A percentile compares a stretch with the other conserved stretches of the same genome.
Conservation (phyloP, 1,139 yeast genomes). For the Geotrichum bryndzae region DNA sequence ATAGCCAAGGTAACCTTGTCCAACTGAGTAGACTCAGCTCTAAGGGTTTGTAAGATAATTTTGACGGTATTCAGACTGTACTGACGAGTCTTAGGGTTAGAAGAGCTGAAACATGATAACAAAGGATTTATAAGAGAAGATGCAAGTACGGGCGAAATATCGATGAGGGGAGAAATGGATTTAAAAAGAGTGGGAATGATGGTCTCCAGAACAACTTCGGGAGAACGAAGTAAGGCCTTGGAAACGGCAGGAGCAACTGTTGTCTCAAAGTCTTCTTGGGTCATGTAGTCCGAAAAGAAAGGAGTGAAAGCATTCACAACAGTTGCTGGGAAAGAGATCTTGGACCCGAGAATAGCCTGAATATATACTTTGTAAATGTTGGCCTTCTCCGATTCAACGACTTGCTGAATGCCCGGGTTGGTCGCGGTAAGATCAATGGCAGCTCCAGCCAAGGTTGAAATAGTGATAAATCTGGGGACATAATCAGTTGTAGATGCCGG, state of each 20-base stretch:
- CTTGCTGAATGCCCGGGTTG: constrained; percentile 25
- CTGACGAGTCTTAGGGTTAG: constrained; percentile 58
- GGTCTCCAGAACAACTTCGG: constrained; percentile 60
- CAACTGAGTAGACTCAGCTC: constrained; percentile 24
- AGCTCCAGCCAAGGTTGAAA: constrained; percentile 32
- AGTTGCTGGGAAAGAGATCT: constrained; percentile 22
- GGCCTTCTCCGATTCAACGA: constrained; percentile 20
- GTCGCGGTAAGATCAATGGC: constrained; percentile 26
- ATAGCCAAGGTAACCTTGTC: constrained; percentile 46
- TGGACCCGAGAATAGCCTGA: constrained; percentile 31
- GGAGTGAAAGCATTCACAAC: constrained; percentile 36
- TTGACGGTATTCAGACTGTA: constrained; percentile 46
- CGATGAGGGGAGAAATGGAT: constrained; percentile 36
- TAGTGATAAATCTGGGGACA: constrained; percentile 21
- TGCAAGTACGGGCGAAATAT: constrained; percentile 40
- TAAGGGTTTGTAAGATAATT: constrained; percentile 22
- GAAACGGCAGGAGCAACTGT: constrained; percentile 58
- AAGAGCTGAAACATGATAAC: constrained; percentile 61
- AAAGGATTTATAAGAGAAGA: constrained; percentile 52
- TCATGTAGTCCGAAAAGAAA: constrained; percentile 43
- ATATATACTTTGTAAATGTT: constrained; percentile 27
- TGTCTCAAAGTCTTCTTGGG: constrained; percentile 40
- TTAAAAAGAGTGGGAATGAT: constrained; percentile 47
- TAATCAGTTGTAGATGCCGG: constrained; percentile 18
- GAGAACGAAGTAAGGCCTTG: constrained; percentile 73